These are phyloP conservation scores for Ogataea pignaliae DNA, from an alignment of 805 yeast genomes.

Conservation along the genomic window DNA sequence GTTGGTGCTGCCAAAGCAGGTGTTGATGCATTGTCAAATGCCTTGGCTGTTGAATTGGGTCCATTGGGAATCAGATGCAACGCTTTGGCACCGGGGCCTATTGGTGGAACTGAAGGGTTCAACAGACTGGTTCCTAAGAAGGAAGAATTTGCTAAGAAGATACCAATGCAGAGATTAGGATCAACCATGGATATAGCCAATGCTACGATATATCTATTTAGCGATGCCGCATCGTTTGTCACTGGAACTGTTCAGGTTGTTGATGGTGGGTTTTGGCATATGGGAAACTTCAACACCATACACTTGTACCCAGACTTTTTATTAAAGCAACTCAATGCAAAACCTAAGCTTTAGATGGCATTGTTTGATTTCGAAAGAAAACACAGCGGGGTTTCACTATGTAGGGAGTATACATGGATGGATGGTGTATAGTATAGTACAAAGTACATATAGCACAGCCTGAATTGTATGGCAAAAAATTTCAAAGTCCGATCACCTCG, in stretches of 20 bases:
- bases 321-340: conserved; percentile 21
- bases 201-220: conserved; percentile 77
- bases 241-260: conserved; percentile 78
- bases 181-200: conserved; percentile 77
- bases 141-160: conserved; percentile 36
- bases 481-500: too few species aligned
- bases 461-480: too few species aligned
- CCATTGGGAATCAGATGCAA: conserved; percentile 83
- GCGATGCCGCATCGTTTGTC: conserved; percentile 75
- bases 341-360: conserved; percentile 19
- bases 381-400: too few species aligned
- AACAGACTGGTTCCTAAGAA: conserved; percentile 51
- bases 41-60: conserved; percentile 87
- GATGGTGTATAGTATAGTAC: too few species aligned
- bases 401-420: too few species aligned
- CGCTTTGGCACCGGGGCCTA: conserved; percentile 89
- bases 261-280: conserved; percentile 91
- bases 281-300: conserved; percentile 40
- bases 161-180: conserved; percentile 71
- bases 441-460: too few species aligned
- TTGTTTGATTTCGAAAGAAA: too few species aligned
- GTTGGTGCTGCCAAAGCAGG: conserved; percentile 97
- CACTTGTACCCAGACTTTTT: conserved; percentile 41
- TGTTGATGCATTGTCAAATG: conserved; percentile 78
- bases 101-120: conserved; percentile 83